These are phyloP conservation scores for Tuber brumale DNA, from an alignment of 495 filamentous ascomycete genomes.

Conservation along the genomic window DNA sequence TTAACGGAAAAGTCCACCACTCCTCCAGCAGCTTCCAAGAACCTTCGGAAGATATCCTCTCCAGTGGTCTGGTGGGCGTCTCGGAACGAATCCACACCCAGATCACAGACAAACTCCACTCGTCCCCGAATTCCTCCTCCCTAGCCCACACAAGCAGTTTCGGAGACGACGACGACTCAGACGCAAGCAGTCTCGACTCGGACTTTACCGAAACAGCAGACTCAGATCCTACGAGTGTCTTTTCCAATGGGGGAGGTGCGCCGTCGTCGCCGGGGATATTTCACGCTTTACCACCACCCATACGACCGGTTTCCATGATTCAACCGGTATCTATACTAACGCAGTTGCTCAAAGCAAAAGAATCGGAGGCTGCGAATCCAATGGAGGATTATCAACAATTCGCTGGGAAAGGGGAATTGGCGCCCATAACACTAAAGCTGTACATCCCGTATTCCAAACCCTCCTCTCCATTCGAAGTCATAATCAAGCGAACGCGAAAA, in stretches of 20 bases:
- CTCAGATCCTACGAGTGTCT: slow-evolving; percentile 42
- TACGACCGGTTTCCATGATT: slow-evolving; percentile 70
- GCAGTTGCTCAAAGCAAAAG: slow-evolving; percentile 64
- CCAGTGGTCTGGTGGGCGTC: slow-evolving; percentile 1
- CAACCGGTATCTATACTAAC: slow-evolving; percentile 54
- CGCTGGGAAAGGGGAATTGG: slow-evolving; percentile 71
- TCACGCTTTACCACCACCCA: slow-evolving; percentile 69
- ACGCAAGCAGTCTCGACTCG: slow-evolving; percentile 55
- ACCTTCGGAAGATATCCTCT: slow-evolving; percentile 12
- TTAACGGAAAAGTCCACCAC: slow-evolving; percentile 6
- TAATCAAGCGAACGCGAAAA: slow-evolving; percentile 64
- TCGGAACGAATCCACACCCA: slow-evolving; percentile 11
- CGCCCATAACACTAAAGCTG: slow-evolving; percentile 74
- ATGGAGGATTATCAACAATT: slow-evolving; percentile 76
- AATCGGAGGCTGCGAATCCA: slow-evolving; percentile 67
- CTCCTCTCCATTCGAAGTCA: slow-evolving; percentile 55
- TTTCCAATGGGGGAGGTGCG: slow-evolving; percentile 40
- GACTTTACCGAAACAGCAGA: slow-evolving; percentile 62
- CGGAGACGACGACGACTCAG: slow-evolving; percentile 57
- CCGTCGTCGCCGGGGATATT: slow-evolving; percentile 53
- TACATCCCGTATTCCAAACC: slow-evolving; percentile 70
- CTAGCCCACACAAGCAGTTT: slow-evolving; percentile 39
- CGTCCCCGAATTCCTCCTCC: slow-evolving; percentile 21
- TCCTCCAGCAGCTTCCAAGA: background rate
- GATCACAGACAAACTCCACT: slow-evolving; percentile 17